A percentile compares a stretch with the other conserved stretches of the same genome.
Conservation (phyloP, 2,329 filamentous ascomycete genomes). For the Epichloe brachyelytri region DNA sequence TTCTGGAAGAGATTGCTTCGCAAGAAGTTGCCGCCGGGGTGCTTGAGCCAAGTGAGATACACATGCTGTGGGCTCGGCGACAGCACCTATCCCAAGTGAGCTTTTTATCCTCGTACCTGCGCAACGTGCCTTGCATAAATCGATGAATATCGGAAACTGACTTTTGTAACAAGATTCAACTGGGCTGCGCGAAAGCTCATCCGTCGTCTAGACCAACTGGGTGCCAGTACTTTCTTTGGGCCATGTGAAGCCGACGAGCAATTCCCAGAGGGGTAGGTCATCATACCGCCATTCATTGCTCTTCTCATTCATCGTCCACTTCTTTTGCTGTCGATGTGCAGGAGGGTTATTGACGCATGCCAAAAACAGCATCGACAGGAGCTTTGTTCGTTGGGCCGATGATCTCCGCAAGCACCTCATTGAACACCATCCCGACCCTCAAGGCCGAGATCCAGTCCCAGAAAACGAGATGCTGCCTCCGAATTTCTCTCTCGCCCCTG, state of each 20-base stretch:
- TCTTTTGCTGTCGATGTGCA: neutral
- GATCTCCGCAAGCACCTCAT: slow-evolving; percentile 55
- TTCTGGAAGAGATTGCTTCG: slow-evolving; percentile 82
- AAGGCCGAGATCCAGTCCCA: slow-evolving; percentile 56
- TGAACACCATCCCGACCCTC: slow-evolving; percentile 54
- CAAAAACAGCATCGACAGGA: slow-evolving; percentile 57
- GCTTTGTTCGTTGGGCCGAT: slow-evolving; percentile 65
- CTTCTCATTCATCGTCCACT: no score
- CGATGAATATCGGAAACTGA: neutral
- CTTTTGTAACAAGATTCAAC: slow-evolving; percentile 55
- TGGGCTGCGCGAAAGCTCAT: slow-evolving; percentile 83
- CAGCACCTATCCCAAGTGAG: slow-evolving; percentile 82
- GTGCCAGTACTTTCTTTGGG: slow-evolving; percentile 62
- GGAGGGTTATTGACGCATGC: neutral
- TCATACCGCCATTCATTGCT: slow-evolving; percentile 15
- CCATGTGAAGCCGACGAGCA: slow-evolving; percentile 86
- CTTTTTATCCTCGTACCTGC: neutral
- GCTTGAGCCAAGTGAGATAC: slow-evolving; percentile 57
- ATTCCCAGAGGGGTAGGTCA: slow-evolving; percentile 67
- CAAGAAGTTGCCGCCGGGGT: slow-evolving; percentile 60
- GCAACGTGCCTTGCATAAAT: neutral
- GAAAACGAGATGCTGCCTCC: slow-evolving; percentile 63
- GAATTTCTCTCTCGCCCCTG: slow-evolving; percentile 38
- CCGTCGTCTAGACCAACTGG: slow-evolving; percentile 72
- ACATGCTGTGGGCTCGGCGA: slow-evolving; percentile 87